phyloP scores from a whole-genome alignment of 2,329 filamentous ascomycete species.

The Metarhizium robertsii region DNA sequence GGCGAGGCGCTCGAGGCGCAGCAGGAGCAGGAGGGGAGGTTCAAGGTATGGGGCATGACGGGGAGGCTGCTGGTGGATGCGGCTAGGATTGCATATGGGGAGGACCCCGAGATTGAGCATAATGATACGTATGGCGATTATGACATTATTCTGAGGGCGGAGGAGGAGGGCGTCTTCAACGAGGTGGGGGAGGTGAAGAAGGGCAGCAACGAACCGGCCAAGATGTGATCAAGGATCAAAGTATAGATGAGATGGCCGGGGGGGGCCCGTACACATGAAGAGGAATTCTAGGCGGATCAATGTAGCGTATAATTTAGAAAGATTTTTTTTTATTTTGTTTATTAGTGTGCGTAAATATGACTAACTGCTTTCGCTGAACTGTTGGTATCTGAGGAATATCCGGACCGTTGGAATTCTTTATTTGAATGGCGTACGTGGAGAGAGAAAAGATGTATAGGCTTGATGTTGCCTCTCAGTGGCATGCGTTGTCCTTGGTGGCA shows the following conservation, averaged over 20 bases:
- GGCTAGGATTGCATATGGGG: slow-evolving; percentile 71
- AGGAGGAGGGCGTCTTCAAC: slow-evolving; percentile 36
- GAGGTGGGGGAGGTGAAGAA: slow-evolving; percentile 25
- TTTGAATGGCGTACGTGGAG: not conserved
- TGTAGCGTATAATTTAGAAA: too few species aligned
- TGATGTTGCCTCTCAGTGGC: slow-evolving; percentile 51
- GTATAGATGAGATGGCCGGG: not conserved
- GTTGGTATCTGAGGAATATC: too few species aligned
- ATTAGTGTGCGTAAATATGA: not conserved
- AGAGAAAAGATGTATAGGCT: not conserved
- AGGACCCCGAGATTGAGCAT: slow-evolving; percentile 76
- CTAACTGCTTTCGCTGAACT: not conserved
- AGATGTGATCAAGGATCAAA: slow-evolving; percentile 19
- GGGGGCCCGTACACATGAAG: not conserved
- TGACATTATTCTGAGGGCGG: slow-evolving; percentile 36
- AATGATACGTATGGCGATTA: slow-evolving; percentile 45
- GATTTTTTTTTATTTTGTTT: too few species aligned
- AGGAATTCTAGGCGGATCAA: not conserved
- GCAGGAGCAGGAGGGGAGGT: slow-evolving; percentile 45
- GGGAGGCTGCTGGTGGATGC: slow-evolving; percentile 83
- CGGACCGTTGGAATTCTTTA: too few species aligned
- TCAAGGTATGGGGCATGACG: slow-evolving; percentile 93
- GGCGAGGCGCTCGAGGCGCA: slow-evolving; percentile 36
- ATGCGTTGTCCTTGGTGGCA: slow-evolving; percentile 78
- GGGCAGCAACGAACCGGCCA: slow-evolving; percentile 19